Evolutionary conservation across 2,329 filamentous ascomycete genomes (phyloP), one percentile per base, ranked within the genome.

Genomic region (Exophiala spinifera): DNA sequence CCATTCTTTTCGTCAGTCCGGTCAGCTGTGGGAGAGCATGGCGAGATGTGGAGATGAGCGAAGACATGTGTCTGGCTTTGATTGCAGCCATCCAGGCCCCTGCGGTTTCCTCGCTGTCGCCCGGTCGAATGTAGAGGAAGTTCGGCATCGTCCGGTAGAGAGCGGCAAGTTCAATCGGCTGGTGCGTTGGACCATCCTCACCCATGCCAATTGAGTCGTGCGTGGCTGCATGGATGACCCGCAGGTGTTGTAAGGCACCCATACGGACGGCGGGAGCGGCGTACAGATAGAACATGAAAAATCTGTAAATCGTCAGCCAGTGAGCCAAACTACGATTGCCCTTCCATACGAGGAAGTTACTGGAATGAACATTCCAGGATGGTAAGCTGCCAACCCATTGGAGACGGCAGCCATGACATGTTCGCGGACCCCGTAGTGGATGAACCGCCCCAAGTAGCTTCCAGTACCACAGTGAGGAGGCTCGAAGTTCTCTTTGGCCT

Each of bases 361-460:
- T 25, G 23, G 36, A 47, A 83, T 64, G 58, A 83, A 75, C 0
- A 78, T 79, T 15, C 74, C 76, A 37, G 72, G 76, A 61, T 72
- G 69, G 58, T 73, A 84, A 1, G 81, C 82, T 0, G 81, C 80
- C 5, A 84, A 65, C 2, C 81, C 82, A 63, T 95, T 95, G 80
- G 94, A 25, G 23, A 25, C 23, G 23, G 23, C 23, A 8, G 88
- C 89, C 90, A 95, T 95, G 66, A 77, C 88, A 75, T 95, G 90
- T 80, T 95, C 90, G 82, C 90, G 23, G 23, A 25, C 23, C 23
- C 23, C 90, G 70, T 91, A 94, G 73, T 89, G 86, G 72, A 95
- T 78, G 60, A 82, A 83, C 25, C 57, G 50, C 11, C 59, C 57
- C 4, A 19, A 7, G 46, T 55, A 61, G 46, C 46, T 55, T 31